phyloP scores from a whole-genome alignment of 169 alveolate genomes.

The Amoebophrya sp. region DNA sequence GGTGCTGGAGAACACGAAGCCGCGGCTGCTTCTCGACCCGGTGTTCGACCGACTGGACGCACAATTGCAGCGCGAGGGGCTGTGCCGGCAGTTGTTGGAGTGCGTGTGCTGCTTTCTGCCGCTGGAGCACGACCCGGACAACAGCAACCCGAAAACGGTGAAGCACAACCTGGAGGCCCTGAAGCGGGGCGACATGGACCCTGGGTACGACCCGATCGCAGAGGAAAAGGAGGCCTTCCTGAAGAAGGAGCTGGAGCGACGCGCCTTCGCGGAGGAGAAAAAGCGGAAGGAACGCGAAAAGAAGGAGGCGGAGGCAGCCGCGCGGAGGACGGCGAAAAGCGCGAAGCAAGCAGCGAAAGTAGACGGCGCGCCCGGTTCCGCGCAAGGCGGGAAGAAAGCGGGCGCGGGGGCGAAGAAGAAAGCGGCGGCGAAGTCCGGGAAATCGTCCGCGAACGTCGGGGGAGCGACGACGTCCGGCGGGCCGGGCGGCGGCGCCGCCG shows the following conservation, averaged over 20 bases:
- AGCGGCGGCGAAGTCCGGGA: no score
- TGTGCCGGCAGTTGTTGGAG: neutral
- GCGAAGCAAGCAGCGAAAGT: neutral
- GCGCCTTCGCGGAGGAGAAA: neutral
- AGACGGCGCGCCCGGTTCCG: no score
- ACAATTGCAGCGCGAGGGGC: neutral
- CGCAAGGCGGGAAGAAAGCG: neutral
- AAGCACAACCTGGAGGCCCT: neutral
- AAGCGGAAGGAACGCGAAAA: neutral
- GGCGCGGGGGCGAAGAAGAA: neutral
- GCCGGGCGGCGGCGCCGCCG: no score
- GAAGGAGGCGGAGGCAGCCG: neutral
- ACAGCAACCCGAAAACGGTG: neutral
- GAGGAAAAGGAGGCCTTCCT: neutral
- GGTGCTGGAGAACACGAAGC: neutral
- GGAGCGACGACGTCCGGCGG: no score
- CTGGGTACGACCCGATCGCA: neutral
- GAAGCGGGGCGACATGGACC: neutral
- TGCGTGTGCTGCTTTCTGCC: neutral
- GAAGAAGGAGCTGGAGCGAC: neutral
- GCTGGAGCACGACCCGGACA: neutral
- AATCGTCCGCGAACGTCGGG: no score
- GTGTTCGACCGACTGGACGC: neutral
- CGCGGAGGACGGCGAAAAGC: neutral
- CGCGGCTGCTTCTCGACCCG: neutral